Percentiles rank a stretch among this genome's conserved stretches.
These are phyloP conservation scores for Retiboletus flavoniger DNA, from an alignment of 1,284 basidiomycete species.

Conservation along the genomic window DNA sequence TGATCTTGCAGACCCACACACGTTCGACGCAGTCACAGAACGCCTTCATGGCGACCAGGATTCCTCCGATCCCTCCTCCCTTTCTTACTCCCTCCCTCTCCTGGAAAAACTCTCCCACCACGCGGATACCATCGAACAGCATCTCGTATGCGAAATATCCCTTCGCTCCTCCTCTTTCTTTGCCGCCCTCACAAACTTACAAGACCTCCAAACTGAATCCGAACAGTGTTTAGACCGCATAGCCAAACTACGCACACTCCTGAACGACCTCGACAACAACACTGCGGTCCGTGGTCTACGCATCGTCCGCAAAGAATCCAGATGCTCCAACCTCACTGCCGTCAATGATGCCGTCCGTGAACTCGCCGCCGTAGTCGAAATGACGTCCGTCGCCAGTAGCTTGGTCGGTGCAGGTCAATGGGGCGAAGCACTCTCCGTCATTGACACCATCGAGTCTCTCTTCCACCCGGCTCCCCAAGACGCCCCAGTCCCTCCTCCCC, in stretches of 20 bases:
- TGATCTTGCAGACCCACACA: slow-evolving; percentile 82
- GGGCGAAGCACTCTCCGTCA: slow-evolving; percentile 75
- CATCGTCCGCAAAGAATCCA: slow-evolving; percentile 65
- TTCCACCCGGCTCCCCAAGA: slow-evolving; percentile 44
- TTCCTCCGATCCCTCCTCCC: slow-evolving; percentile 52
- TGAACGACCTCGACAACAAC: slow-evolving; percentile 76
- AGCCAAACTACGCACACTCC: slow-evolving; percentile 64
- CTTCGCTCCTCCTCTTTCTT: slow-evolving; percentile 93
- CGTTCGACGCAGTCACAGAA: slow-evolving; percentile 82
- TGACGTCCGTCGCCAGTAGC: slow-evolving; percentile 66
- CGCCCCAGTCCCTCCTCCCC: background rate
- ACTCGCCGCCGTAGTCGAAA: slow-evolving; percentile 72
- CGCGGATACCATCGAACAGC: slow-evolving; percentile 92
- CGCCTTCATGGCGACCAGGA: slow-evolving; percentile 38
- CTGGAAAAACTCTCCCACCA: slow-evolving; percentile 94
- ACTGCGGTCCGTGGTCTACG: slow-evolving; percentile 77
- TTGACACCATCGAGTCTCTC: slow-evolving; percentile 71
- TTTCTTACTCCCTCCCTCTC: slow-evolving; percentile 68
- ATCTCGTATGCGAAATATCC: slow-evolving; percentile 92
- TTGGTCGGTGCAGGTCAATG: slow-evolving; percentile 82
- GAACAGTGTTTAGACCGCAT: slow-evolving; percentile 81
- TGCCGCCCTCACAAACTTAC: slow-evolving; percentile 90
- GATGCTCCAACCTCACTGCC: slow-evolving; percentile 57
- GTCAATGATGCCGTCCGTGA: slow-evolving; percentile 65
- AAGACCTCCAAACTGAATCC: slow-evolving; percentile 89